phyloP scores from a whole-genome alignment of 805 yeast species.

The Candida oleophila region DNA sequence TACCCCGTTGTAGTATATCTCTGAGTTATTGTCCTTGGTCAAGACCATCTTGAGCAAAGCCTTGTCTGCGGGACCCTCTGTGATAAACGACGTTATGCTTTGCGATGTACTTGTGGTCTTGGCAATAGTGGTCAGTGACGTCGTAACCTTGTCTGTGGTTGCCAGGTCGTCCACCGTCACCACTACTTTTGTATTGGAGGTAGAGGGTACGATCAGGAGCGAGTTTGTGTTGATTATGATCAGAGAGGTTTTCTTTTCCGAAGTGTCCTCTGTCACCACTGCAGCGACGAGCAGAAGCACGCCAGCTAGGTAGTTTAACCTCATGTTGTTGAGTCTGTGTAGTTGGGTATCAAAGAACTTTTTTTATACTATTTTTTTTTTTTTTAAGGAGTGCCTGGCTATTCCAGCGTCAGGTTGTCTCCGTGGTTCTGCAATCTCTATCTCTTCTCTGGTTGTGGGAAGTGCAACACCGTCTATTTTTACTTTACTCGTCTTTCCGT shows the following conservation, averaged over 20 bases:
- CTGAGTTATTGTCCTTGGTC: constrained; percentile 5
- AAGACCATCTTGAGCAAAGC: constrained; percentile 3
- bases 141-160: background rate
- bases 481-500: too few relatives aligned
- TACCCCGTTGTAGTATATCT: constrained; percentile 1
- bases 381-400: too few relatives aligned
- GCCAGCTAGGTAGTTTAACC: background rate
- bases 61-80: constrained; percentile 4
- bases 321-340: too few relatives aligned
- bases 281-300: background rate
- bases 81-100: background rate
- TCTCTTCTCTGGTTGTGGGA: too few relatives aligned
- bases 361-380: too few relatives aligned
- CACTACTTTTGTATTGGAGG: background rate
- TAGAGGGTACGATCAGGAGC: background rate
- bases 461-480: too few relatives aligned
- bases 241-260: background rate
- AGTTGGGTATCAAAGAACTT: too few relatives aligned
- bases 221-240: background rate
- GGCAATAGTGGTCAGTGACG: background rate
- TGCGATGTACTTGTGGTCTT: background rate
- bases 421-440: too few relatives aligned
- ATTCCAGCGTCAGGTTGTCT: too few relatives aligned
- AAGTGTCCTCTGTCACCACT: background rate
- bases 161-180: background rate